Conservation (phyloP, 2,329 filamentous ascomycete species). For the Exophiala xenobiotica region DNA sequence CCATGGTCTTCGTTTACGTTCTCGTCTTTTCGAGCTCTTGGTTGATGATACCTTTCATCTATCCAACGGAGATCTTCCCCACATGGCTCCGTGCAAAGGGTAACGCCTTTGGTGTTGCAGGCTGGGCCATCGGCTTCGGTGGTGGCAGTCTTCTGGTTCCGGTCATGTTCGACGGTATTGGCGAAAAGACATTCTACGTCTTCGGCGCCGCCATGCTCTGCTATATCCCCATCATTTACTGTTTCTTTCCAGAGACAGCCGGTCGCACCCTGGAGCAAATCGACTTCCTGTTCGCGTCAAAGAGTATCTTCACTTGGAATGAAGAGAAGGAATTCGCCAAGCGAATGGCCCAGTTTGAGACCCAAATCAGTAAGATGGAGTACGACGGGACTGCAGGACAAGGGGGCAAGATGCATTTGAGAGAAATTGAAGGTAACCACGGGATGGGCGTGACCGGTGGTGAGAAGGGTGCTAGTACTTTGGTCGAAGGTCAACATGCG, state of each 20-base stretch:
- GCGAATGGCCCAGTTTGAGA: slow-evolving; percentile 2
- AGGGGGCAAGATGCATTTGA: not conserved
- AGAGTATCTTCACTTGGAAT: slow-evolving; percentile 1
- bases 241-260: slow-evolving; percentile 9
- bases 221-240: not conserved
- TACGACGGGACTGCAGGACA: not conserved
- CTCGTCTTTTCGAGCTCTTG: slow-evolving; percentile 36
- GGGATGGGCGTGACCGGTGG: not conserved
- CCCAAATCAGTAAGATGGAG: not conserved
- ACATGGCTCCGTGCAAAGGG: slow-evolving; percentile 34
- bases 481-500: not conserved
- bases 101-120: slow-evolving; percentile 34
- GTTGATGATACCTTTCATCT: slow-evolving; percentile 36
- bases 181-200: slow-evolving; percentile 21
- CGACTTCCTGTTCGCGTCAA: slow-evolving; percentile 4
- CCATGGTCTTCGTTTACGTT: slow-evolving; percentile 34
- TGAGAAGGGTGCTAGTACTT: not conserved
- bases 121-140: slow-evolving; percentile 30
- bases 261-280: slow-evolving; percentile 6
- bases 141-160: slow-evolving; percentile 26
- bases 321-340: slow-evolving; percentile 6
- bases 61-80: slow-evolving; percentile 36
- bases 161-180: slow-evolving; percentile 28
- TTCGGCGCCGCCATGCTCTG: not conserved
- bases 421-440: not conserved